Evolutionary conservation across 108 stramenopile species (phyloP).

Genomic region (Skeletonema costatum): DNA sequence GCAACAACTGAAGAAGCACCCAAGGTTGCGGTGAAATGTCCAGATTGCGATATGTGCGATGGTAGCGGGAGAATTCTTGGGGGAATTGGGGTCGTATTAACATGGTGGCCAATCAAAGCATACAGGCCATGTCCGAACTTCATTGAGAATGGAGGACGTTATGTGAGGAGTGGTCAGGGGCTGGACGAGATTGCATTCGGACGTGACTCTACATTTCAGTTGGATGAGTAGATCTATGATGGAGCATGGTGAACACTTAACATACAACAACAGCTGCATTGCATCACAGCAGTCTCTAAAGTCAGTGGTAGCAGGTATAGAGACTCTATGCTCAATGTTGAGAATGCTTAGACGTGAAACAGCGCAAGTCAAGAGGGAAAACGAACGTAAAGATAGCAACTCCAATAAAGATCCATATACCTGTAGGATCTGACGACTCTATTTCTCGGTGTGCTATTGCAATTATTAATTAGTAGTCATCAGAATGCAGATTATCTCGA

Average conservation of each 20-base stretch:
- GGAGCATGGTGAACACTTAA: background rate
- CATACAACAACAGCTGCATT: background rate
- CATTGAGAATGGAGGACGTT: slow-evolving; percentile 71
- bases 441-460: no score
- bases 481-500: no score
- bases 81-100: slow-evolving; percentile 73
- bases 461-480: no score
- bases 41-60: slow-evolving; percentile 83
- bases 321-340: no score
- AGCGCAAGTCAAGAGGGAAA: no score
- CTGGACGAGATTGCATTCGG: slow-evolving; percentile 90
- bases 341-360: no score
- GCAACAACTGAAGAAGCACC: slow-evolving; percentile 1
- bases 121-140: slow-evolving; percentile 91
- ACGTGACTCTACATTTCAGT: slow-evolving; percentile 57
- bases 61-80: slow-evolving; percentile 86
- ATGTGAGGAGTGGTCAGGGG: slow-evolving; percentile 73
- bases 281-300: background rate
- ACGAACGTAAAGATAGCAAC: no score
- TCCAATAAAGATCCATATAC: no score
- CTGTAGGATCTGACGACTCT: no score
- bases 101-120: slow-evolving; percentile 90
- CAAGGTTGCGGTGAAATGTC: slow-evolving; percentile 62
- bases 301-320: background rate
- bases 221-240: background rate